A percentile compares a stretch with the other conserved stretches of the same genome.
Conservation (phyloP, 495 filamentous ascomycete genomes). For the Achaetomiella virescens region DNA sequence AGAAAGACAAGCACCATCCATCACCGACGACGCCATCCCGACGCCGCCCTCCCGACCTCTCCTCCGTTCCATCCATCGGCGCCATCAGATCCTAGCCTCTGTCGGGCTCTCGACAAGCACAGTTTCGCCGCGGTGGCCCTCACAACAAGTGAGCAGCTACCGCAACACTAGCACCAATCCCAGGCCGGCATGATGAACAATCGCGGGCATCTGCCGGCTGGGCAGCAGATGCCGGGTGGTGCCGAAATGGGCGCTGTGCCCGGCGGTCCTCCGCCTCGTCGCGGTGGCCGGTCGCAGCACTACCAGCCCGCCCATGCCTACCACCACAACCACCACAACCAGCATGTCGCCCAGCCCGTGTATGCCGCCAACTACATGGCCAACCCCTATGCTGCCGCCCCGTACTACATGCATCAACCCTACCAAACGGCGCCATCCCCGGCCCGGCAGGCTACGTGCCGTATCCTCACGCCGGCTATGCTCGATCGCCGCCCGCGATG, state of each 20-base stretch:
- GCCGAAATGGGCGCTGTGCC: conserved; percentile 37
- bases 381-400: conserved; percentile 17
- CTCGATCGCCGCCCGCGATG: conserved; percentile 34
- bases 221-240: conserved; percentile 47
- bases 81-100: conserved; percentile 4
- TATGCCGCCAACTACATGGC: conserved; percentile 36
- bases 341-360: conserved; percentile 33
- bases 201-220: conserved; percentile 57
- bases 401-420: conserved; percentile 32
- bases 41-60: background rate
- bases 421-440: conserved; percentile 36
- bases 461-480: conserved; percentile 32
- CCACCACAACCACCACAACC: conserved; percentile 24
- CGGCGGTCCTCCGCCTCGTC: conserved; percentile 19
- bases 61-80: conserved; percentile 6
- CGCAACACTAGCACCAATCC: conserved; percentile 38
- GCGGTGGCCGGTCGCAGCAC: conserved; percentile 35
- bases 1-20: no score
- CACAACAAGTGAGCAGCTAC: conserved; percentile 44
- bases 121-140: conserved; percentile 32
- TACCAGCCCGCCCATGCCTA: conserved; percentile 25
- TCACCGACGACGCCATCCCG: conserved; percentile 2
- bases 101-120: conserved; percentile 9
- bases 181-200: conserved; percentile 58
- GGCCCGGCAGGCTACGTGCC: conserved; percentile 30